Evolutionary conservation across 306 rosid species (phyloP), one percentile per base, ranked within the genome.

Genomic region (Mimosa pudica): DNA sequence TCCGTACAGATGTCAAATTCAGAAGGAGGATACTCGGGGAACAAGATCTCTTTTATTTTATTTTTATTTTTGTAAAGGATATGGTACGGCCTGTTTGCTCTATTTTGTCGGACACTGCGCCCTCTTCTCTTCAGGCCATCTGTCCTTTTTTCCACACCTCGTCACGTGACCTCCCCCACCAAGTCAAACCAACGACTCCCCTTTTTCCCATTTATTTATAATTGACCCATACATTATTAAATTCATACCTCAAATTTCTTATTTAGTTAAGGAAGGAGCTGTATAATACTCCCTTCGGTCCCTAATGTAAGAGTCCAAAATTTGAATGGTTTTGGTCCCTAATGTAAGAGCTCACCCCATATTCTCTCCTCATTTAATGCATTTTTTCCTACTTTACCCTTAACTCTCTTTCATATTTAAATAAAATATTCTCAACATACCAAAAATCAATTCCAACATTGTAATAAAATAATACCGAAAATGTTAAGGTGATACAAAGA

Each of bases 81-180:
- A 17, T 24, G 79, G 84, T 79, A 81, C 71, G 55, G 70, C 47
- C 6, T 2, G 47, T 65, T 65, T 66, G 71, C 71, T 36, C 71
- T 38, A 36, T 71, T 71, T 79, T 84, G 84, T 82, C 88, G 85
- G 75, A 74, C 33, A 70, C 69, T 17, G 42, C 0, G 33, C 51
- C 52, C 30, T 49, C 45, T 62, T 48, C 38, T 4, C 24, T 1
- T 4, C 61, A 11, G 57, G 84, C 77, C 92, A 82, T 60, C 77
- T 85, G 86, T 87, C 82, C 84, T 49, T 54, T 4, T 10, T 4
- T 14, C 14, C 45, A 24, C 47, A 55, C 1, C 42, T 24, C 2
- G 45, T 64, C 78, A 61, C 74, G 77, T 79, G 82, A 79, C 72
- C 16, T 13, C 61, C 10, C 32, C 60, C 33, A 1, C 18, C 7